Conservation (phyloP, 2,329 filamentous ascomycete species). For the Rugonectria rugulosa region DNA sequence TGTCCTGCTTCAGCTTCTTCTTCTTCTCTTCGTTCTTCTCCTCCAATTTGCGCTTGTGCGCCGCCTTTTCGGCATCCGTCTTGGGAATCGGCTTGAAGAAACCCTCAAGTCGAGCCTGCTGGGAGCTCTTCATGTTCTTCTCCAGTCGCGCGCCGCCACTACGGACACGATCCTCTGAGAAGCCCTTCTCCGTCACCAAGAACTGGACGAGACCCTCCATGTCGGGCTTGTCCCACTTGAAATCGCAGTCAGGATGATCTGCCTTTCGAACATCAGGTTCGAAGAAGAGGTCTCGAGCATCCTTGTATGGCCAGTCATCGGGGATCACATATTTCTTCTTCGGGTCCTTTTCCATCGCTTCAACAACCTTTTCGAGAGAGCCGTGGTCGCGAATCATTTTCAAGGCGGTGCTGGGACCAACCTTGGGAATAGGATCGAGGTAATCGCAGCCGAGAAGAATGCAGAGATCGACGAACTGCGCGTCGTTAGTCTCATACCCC, state of each 20-base stretch:
- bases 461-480: slow-evolving; percentile 93
- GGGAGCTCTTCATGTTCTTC: slow-evolving; percentile 90
- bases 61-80: slow-evolving; percentile 84
- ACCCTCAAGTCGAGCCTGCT: slow-evolving; percentile 90
- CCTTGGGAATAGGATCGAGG: slow-evolving; percentile 92
- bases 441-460: slow-evolving; percentile 98
- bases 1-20: slow-evolving; percentile 93
- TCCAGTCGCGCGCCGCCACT: slow-evolving; percentile 78
- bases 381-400: slow-evolving; percentile 95
- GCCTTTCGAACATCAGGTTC: slow-evolving; percentile 86
- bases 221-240: slow-evolving; percentile 97
- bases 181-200: slow-evolving; percentile 92
- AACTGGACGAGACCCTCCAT: slow-evolving; percentile 89
- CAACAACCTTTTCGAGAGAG: slow-evolving; percentile 85
- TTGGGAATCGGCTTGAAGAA: slow-evolving; percentile 96
- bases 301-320: slow-evolving; percentile 95
- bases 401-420: slow-evolving; percentile 89
- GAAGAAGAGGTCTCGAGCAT: slow-evolving; percentile 91
- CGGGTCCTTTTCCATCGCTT: slow-evolving; percentile 76
- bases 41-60: slow-evolving; percentile 90
- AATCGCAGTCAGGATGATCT: slow-evolving; percentile 87
- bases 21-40: slow-evolving; percentile 91
- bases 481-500: slow-evolving; percentile 16
- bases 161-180: slow-evolving; percentile 93
- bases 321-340: slow-evolving; percentile 85